Conservation (phyloP, 305 asterid species). For the Rubia tinctorum region DNA sequence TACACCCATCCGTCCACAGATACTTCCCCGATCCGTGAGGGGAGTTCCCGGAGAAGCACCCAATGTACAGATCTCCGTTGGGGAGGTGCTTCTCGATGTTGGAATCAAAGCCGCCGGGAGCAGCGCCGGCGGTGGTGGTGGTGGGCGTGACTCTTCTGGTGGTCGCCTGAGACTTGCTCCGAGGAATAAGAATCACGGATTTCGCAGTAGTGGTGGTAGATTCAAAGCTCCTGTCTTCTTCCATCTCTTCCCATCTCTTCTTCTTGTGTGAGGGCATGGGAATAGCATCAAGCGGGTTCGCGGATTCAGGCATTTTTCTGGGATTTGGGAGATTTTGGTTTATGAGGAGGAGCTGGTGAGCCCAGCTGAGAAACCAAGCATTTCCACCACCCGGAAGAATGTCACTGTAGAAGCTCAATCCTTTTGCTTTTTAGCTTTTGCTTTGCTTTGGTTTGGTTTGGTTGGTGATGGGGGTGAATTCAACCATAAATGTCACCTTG, state of each 20-base stretch:
- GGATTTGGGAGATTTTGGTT: neutral
- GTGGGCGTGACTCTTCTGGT: conserved; percentile 60
- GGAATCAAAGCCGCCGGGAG: neutral
- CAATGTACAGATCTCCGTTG: conserved; percentile 79
- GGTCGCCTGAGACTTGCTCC: conserved; percentile 54
- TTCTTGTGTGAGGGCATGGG: conserved; percentile 13
- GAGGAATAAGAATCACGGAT: conserved; percentile 48
- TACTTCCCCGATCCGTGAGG: conserved; percentile 85
- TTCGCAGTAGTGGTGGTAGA: conserved; percentile 40
- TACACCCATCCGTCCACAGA: conserved; percentile 77
- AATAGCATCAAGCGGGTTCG: conserved; percentile 5
- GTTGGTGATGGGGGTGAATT: conserved; percentile 1
- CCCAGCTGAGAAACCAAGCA: conserved; percentile 23
- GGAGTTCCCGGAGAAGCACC: conserved; percentile 50
- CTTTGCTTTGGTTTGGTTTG: no score
- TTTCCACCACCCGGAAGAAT: conserved; percentile 4
- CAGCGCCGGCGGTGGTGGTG: conserved; percentile 7
- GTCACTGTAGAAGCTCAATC: neutral
- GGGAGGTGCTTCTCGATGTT: conserved; percentile 32
- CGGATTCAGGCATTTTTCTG: conserved; percentile 23
- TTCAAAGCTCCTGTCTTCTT: conserved; percentile 15
- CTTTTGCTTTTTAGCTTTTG: neutral
- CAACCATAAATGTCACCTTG: conserved; percentile 1
- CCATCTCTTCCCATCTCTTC: conserved; percentile 16
- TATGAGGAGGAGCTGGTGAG: conserved; percentile 8